Evolutionary conservation across 1,139 yeast species (phyloP).

Genomic region (Taphrina sp.): DNA sequence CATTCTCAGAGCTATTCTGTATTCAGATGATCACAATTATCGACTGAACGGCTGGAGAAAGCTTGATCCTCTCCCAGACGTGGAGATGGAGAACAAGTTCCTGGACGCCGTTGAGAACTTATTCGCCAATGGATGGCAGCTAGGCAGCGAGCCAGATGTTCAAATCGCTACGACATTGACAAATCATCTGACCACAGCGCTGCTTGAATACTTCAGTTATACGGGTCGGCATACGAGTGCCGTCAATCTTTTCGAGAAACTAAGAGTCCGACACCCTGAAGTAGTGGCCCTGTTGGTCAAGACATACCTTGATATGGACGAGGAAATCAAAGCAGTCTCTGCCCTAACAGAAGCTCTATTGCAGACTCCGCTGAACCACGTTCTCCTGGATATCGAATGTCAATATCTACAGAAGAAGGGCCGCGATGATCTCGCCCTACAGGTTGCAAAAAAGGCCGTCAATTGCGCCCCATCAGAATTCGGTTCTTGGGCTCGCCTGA

Average conservation of each 20-base stretch:
- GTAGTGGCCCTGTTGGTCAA: slow-evolving; percentile 62
- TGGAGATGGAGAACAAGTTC: slow-evolving; percentile 53
- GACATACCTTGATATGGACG: slow-evolving; percentile 56
- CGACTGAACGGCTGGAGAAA: slow-evolving; percentile 61
- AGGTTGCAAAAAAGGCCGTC: slow-evolving; percentile 71
- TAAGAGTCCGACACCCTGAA: slow-evolving; percentile 51
- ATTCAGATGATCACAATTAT: slow-evolving; percentile 65
- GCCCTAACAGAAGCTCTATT: slow-evolving; percentile 61
- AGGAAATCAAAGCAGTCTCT: slow-evolving; percentile 75
- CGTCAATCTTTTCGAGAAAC: slow-evolving; percentile 51
- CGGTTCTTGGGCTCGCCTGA: slow-evolving; percentile 74
- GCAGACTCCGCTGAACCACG: slow-evolving; percentile 62
- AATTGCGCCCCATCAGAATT: slow-evolving; percentile 82
- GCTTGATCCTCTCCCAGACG: slow-evolving; percentile 54
- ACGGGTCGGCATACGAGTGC: slow-evolving; percentile 66
- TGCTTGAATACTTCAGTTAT: slow-evolving; percentile 61
- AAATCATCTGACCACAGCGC: slow-evolving; percentile 75
- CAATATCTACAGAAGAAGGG: slow-evolving; percentile 66
- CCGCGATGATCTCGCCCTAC: slow-evolving; percentile 68
- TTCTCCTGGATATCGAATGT: slow-evolving; percentile 59
- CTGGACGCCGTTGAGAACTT: slow-evolving; percentile 60
- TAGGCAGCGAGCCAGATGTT: slow-evolving; percentile 62
- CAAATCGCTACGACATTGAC: slow-evolving; percentile 67
- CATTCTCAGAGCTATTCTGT: slow-evolving; percentile 67
- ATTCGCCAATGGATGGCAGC: slow-evolving; percentile 53